phyloP scores from a whole-genome alignment of 1,139 yeast species.

The Taphrina wiesneri region DNA sequence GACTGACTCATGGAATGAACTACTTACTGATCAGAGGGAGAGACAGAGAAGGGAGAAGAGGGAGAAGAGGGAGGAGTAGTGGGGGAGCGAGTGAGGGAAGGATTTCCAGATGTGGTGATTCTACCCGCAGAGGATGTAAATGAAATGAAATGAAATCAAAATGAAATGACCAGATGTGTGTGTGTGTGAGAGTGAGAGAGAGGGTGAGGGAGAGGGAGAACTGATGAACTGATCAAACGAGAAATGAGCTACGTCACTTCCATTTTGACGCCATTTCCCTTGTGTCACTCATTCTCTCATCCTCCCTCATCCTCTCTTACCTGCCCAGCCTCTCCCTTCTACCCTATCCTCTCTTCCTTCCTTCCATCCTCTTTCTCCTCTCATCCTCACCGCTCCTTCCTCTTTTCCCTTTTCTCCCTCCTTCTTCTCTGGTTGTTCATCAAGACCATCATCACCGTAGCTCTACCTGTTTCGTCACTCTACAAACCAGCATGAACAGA shows the following conservation, averaged over 20 bases:
- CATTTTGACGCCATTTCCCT: not conserved
- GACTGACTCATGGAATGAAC: too few relatives aligned
- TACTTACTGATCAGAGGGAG: too few relatives aligned
- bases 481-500: slow-evolving; percentile 24
- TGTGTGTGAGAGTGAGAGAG: too few relatives aligned
- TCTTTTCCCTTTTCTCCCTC: not conserved
- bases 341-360: not conserved
- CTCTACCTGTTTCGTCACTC: not conserved
- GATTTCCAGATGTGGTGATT: too few relatives aligned
- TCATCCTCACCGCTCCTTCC: not conserved
- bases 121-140: too few relatives aligned
- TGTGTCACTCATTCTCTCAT: not conserved
- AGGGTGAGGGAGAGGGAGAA: too few relatives aligned
- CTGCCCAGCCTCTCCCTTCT: not conserved
- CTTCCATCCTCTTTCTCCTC: not conserved
- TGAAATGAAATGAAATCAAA: too few relatives aligned
- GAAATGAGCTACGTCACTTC: slow-evolving; percentile 6
- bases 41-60: too few relatives aligned
- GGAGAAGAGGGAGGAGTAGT: too few relatives aligned
- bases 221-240: too few relatives aligned
- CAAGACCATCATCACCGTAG: not conserved
- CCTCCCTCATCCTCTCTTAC: not conserved
- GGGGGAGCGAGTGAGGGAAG: too few relatives aligned
- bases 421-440: not conserved
- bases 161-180: too few relatives aligned